Conservation (phyloP, 306 rosid genomes). For the Citrullus amarus region DNA sequence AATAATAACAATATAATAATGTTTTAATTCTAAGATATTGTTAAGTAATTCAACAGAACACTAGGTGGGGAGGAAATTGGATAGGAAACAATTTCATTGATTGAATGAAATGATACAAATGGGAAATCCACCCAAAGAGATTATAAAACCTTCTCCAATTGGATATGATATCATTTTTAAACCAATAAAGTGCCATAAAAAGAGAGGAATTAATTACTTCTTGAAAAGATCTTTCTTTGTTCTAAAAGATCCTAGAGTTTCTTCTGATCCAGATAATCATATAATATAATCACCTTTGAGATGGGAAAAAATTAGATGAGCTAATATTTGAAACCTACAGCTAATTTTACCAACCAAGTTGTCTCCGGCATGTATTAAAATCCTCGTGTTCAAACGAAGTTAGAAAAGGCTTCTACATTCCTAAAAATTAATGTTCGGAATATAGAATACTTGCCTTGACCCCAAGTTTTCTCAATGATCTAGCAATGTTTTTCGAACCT, state of each 20-base stretch:
- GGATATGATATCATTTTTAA: not conserved
- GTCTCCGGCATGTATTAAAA: not conserved
- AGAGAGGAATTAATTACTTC: not conserved
- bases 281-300: no score
- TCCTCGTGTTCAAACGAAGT: not conserved
- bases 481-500: slow-evolving; percentile 74
- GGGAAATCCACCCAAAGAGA: not conserved
- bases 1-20: no score
- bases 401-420: not conserved
- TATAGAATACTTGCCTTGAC: slow-evolving; percentile 52
- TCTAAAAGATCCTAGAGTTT: not conserved
- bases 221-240: not conserved
- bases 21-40: not conserved
- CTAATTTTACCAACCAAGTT: not conserved
- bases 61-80: no score
- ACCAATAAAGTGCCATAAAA: no score
- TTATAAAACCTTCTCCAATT: not conserved
- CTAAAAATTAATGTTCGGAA: not conserved
- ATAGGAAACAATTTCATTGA: not conserved
- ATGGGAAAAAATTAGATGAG: not conserved
- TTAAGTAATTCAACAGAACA: not conserved
- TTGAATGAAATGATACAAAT: not conserved
- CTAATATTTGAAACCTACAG: not conserved
- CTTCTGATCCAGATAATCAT: not conserved
- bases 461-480: slow-evolving; percentile 83